Evolutionary conservation across 2,329 filamentous ascomycete species (phyloP), one percentile per base, ranked within the genome.

Genomic region (Fusarium redolens): DNA sequence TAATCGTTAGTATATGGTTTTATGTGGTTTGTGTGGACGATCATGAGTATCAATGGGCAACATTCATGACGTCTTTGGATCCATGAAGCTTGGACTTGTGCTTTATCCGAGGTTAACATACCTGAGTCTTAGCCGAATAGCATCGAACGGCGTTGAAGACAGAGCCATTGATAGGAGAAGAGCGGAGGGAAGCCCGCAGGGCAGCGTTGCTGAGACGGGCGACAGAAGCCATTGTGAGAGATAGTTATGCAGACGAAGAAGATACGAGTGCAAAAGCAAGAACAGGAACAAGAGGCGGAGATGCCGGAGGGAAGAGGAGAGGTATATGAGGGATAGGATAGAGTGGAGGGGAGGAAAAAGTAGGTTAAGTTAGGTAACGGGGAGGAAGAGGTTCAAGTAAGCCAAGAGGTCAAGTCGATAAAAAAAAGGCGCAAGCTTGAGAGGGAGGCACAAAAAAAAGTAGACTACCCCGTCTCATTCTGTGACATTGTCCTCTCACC

Each of bases 71-170:
- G 51, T 57, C 51, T 57, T 54, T 41, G 51, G 33, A 41, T 52
- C 30, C 17, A 63, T 25, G 47, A 52, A 65, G 68, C 60, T 69
- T 57, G 57, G 51, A 30, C 38, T 51, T 47, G 45, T 60, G 48
- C 60, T 58, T 66, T 44, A 66, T 45, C 59, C 52, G 51, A 62
- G 44, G 60, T 65, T 54, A 70, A 67, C 87, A 80, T 87, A 97
- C 95, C 89, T 95, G 92, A 79, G 92, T 90, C 90, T 98, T 98
- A 77, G 94, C 92, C 73, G 95, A 97, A 87, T 98, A 98, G 90
- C 90, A 95, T 85, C 96, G 92, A 82, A 93, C 86, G 82, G 93
- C 92, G 86, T 92, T 94, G 88, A 95, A 95, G 82, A 91, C 91
- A 77, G 91, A 91, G 82, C 91, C 88, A 82, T 89, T 88, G 81